Evolutionary conservation across 2,329 filamentous ascomycete genomes (phyloP), one percentile per base, ranked within the genome.

Genomic region (Fusarium pininemorale): DNA sequence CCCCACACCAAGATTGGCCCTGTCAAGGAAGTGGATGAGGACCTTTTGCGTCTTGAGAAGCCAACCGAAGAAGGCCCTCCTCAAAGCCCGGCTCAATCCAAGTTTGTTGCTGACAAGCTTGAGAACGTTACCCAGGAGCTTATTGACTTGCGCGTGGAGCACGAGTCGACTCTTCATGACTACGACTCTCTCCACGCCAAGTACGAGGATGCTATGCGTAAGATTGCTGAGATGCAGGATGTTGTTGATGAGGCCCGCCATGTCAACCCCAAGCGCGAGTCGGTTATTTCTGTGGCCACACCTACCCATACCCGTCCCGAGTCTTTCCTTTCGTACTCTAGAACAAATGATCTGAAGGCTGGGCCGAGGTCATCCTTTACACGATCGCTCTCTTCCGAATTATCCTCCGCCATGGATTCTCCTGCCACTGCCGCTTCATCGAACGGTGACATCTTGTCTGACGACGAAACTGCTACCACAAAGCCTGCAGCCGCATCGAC

Each of bases 81-180:
- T 18, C 89, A 90, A 70, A 96, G 90, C 79, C 91, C 93, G 20
- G 93, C 94, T 1, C 95, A 98, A 81, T 92, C 91, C 50, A 93
- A 92, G 73, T 95, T 95, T 77, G 93, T 98, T 60, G 93, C 93
- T 12, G 96, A 98, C 81, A 98, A 98, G 84, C 89, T 98, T 20
- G 96, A 98, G 79, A 92, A 88, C 44, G 93, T 98, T 45, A 96
- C 93, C 0, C 94, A 97, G 80, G 96, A 99, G 83, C 91, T 99
- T 5, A 90, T 98, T 65, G 94, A 96, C 77, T 89, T 99, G 58
- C 93, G 94, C 22, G 92, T 97, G 45, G 95, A 98, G 82, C 96
- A 99, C 78, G 96, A 98, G 81, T 87, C 88, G 14, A 96, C 94
- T 0, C 81, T 97, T 24, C 91, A 88, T 72, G 94, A 98, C 66